These are phyloP conservation scores for Mortierella sp. DNA, from an alignment of 371 early-diverging fungal genomes.

Conservation along the genomic window DNA sequence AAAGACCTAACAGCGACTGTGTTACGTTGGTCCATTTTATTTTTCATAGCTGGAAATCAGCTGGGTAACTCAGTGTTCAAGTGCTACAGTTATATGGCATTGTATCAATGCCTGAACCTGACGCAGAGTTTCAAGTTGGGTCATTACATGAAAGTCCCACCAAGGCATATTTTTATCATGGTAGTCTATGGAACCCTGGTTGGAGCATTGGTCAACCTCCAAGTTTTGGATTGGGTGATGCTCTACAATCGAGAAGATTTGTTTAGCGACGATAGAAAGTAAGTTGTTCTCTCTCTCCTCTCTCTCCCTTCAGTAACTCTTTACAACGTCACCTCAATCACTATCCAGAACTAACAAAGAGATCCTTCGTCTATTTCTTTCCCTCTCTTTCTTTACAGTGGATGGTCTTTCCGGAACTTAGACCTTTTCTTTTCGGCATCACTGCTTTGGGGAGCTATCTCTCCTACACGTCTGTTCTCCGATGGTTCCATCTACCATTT, in stretches of 20 bases:
- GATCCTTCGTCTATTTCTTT: background rate
- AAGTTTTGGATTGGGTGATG: conserved; percentile 41
- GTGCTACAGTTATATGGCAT: conserved; percentile 61
- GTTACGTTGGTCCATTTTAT: background rate
- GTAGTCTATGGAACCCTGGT: conserved; percentile 41
- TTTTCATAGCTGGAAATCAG: conserved; percentile 56
- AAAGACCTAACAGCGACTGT: too few relatives aligned
- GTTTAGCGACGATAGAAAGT: conserved; percentile 31
- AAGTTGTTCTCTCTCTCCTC: too few relatives aligned
- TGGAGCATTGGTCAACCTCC: conserved; percentile 37
- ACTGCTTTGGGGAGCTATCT: conserved; percentile 78
- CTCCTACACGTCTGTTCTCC: conserved; percentile 75
- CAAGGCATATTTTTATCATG: conserved; percentile 40
- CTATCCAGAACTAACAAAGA: too few relatives aligned
- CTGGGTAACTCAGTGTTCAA: conserved; percentile 59
- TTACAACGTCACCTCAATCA: background rate
- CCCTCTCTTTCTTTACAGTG: conserved; percentile 6
- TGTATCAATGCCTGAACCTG: conserved; percentile 61
- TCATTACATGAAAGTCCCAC: conserved; percentile 49
- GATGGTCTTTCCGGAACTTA: conserved; percentile 47
- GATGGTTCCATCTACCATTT: conserved; percentile 66
- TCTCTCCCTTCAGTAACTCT: too few relatives aligned
- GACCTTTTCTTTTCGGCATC: conserved; percentile 55
- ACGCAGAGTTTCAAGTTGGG: conserved; percentile 44
- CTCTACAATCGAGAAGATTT: conserved; percentile 30